Conservation (phyloP, 352 stramenopile genomes). For the Phytophthora ohioensis region DNA sequence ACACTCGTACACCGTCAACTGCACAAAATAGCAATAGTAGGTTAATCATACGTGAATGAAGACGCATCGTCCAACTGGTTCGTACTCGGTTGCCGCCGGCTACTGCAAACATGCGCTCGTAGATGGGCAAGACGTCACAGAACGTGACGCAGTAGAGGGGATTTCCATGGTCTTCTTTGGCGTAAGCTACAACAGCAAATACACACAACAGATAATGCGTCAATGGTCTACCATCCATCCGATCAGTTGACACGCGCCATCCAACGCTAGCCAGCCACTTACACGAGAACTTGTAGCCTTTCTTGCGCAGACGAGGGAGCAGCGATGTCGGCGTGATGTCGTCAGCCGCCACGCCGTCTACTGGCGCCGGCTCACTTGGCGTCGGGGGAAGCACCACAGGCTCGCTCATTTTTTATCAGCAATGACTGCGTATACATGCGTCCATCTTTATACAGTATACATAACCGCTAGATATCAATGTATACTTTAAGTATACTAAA, state of each 20-base stretch:
- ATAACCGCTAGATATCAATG: too few species aligned
- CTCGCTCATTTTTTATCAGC: too few species aligned
- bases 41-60: constrained; percentile 3
- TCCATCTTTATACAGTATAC: too few species aligned
- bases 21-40: constrained; percentile 2
- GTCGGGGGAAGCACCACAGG: background rate
- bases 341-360: constrained; percentile 11
- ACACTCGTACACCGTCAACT: constrained; percentile 85
- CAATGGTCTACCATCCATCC: background rate
- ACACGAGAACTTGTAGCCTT: constrained; percentile 80
- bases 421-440: too few species aligned
- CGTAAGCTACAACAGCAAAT: constrained; percentile 52
- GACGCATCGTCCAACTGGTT: constrained; percentile 1
- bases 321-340: constrained; percentile 43
- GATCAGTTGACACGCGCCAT: constrained; percentile 11
- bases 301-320: constrained; percentile 61
- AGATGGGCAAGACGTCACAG: constrained; percentile 71
- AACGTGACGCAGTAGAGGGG: constrained; percentile 83
- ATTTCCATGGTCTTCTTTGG: constrained; percentile 76
- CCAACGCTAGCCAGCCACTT: constrained; percentile 14
- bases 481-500: too few species aligned
- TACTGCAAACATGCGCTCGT: constrained; percentile 78
- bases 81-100: constrained; percentile 76
- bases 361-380: constrained; percentile 13
- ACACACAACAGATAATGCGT: constrained; percentile 4